Evolutionary conservation across 2,329 filamentous ascomycete genomes (phyloP), one percentile per base, ranked within the genome.

Genomic region (Pseudogymnoascus sp.): DNA sequence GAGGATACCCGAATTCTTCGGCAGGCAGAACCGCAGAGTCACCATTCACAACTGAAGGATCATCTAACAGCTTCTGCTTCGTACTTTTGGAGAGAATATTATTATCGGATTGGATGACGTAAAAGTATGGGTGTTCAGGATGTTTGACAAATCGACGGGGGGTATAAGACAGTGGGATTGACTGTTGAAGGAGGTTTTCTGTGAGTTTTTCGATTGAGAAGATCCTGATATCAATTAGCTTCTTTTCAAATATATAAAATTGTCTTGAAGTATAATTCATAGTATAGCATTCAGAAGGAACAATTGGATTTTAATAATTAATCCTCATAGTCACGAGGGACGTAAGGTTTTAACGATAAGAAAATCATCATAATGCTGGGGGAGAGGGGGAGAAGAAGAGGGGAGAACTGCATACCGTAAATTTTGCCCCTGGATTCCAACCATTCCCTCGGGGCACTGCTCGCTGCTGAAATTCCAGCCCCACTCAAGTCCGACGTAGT

Each of bases 381-480:
- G 35, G 37, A 33, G 36, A 58, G n/a, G 52, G 12, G 27, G 13
- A 65, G 65, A 64, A 65, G 63, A 66, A 61, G 65, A 64, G 45
- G 61, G 60, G 64, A 61, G 12, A 62, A 77, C 76, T 74, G 78
- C 83, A 65, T 86, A 96, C 92, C 91, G 84, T 67, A 96, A 75
- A 72, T 91, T 94, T 74, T 93, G 89, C 58, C 87, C 90, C 76
- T 95, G 90, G 64, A 97, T 93, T 64, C 92, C 92, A 61, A 97
- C 93, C 80, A 97, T 93, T 62, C 92, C 92, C 75, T 97, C 90
- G 45, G 89, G 86, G 70, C 92, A 96, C 74, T 96, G 90, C 72
- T 96, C 91, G 71, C 92, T 96, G 74, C 90, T 93, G 72, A 99
- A 97, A 69, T 94, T 96, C 88, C 92, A 96, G 3, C 90, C 92